A percentile compares a stretch with the other conserved stretches of the same genome.
phyloP scores from a whole-genome alignment of 2,329 filamentous ascomycete genomes.

The Pseudogymnoascus sp. region DNA sequence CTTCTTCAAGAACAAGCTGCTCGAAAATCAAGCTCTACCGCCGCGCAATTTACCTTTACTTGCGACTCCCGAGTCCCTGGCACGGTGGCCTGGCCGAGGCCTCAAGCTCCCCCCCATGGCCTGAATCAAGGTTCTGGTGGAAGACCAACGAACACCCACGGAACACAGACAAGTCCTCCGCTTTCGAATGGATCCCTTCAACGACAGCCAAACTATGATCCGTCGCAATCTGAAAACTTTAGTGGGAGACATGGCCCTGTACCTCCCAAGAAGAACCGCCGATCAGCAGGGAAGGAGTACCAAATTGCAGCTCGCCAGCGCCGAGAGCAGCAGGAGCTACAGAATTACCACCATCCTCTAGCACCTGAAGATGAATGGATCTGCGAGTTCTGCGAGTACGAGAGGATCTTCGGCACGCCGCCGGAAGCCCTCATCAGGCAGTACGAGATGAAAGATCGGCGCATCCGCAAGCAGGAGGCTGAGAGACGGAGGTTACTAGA shows the following conservation, averaged over 20 bases:
- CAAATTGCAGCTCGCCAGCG: conserved; percentile 69
- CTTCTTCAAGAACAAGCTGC: conserved; percentile 64
- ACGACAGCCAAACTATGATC: conserved; percentile 14
- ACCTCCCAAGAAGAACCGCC: conserved; percentile 54
- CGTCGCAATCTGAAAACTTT: not conserved
- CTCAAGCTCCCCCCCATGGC: conserved; percentile 20
- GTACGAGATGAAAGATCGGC: conserved; percentile 91
- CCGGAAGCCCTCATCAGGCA: conserved; percentile 79
- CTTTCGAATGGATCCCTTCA: not conserved
- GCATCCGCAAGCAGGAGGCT: conserved; percentile 74
- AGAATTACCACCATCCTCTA: conserved; percentile 69
- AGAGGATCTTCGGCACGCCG: conserved; percentile 84
- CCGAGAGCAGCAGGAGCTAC: conserved; percentile 67
- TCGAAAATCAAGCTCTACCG: conserved; percentile 57
- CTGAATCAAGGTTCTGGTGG: conserved; percentile 12
- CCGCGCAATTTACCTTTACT: conserved; percentile 92
- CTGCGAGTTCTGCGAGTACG: conserved; percentile 97
- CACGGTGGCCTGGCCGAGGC: conserved; percentile 66
- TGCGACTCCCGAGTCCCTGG: conserved; percentile 85
- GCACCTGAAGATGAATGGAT: conserved; percentile 76
- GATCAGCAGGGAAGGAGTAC: conserved; percentile 64
- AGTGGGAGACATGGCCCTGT: conserved; percentile 16
- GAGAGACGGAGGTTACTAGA: conserved; percentile 79
- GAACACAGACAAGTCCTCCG: conserved; percentile 28
- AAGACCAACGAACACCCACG: conserved; percentile 24